Base-by-base conservation (phyloP, 1,139 yeast species). In the Suzukiozyma palmioleophila region DNA sequence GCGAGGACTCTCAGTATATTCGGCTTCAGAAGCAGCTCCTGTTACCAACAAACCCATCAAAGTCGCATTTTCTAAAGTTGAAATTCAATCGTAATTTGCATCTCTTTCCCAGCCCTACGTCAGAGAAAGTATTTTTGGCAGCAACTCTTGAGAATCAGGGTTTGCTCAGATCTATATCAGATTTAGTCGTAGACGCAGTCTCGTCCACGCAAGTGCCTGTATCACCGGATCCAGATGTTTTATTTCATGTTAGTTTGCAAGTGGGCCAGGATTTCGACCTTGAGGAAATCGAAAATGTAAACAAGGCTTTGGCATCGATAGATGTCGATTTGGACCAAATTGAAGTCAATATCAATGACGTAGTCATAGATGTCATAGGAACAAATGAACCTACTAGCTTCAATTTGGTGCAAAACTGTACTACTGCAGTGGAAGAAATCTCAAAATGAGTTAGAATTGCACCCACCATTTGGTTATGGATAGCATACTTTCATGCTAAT, bases 91-190 rank as follows among this genome's bases (percentile, higher is more conserved):
- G 48, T 4, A 35, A 30, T 7, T 31, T 50, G 9, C 14, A 30
- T 9, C 2, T 47, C 3, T 26, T 43, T 9, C 33, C 39, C 1
- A 44, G 51, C 34, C 13, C 22, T 3, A 34, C 44, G 3, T 27
- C 48, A 1, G 27, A 38, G 9, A 22, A 40, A 12, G 11, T 50
- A 11, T 51, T 50, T 21, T 21, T 49, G 9, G 40, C 38, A 5
- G 40, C 39, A 3, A 11, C 33, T 10, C 18, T 37, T 8, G 10
- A 33, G n/a, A 11, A 15, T n/a, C 14, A 15, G 9, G 12, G 25
- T 18, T 24, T 18, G 7, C 25, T 16, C 27, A 16, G 24, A 12
- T 28, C 18, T 3, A 24, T 35, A 18, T 9, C 16, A 12, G 9
- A 31, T 45, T 3, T 26, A 29, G 11, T 16, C 39, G 24, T 27